Conservation (phyloP, 192 early-diverging fungal genomes). For the Coemansia sp. region DNA sequence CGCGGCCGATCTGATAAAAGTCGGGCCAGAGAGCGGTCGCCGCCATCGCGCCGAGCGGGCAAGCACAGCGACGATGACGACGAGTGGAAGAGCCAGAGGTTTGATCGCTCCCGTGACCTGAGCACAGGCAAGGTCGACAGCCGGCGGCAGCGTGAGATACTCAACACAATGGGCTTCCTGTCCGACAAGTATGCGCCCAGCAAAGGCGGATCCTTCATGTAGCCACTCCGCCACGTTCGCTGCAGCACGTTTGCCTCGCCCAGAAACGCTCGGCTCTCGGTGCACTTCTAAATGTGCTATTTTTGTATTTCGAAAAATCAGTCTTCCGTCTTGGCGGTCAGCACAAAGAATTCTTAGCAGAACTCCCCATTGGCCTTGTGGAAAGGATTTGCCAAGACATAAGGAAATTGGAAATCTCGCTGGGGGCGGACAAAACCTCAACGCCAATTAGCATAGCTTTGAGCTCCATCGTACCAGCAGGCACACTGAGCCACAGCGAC, state of each 20-base stretch:
- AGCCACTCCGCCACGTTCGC: not conserved
- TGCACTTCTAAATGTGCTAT: not conserved
- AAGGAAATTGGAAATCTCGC: not conserved
- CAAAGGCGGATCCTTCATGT: slow-evolving; percentile 32
- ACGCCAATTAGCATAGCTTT: too few species aligned
- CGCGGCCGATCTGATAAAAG: not conserved
- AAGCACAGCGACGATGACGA: not conserved
- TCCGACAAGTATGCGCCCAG: slow-evolving; percentile 36
- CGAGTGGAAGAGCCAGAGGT: slow-evolving; percentile 26
- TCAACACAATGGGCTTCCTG: slow-evolving; percentile 27
- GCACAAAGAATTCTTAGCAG: not conserved
- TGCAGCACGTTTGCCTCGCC: not conserved
- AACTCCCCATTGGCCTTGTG: not conserved
- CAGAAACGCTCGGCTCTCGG: not conserved
- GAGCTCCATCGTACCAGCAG: not conserved
- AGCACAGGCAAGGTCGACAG: slow-evolving; percentile 7
- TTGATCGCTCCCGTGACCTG: slow-evolving; percentile 31
- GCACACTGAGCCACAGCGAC: not conserved
- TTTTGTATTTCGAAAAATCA: not conserved
- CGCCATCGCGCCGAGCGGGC: not conserved
- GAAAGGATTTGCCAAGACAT: not conserved
- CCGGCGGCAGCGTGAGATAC: slow-evolving; percentile 20
- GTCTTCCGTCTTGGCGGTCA: not conserved
- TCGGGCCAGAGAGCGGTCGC: not conserved
- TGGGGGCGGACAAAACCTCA: too few species aligned